Percentiles rank a stretch among this genome's conserved stretches.
phyloP scores from a whole-genome alignment of 176 grass and related monocot genomes.

The Leersia perrieri region DNA sequence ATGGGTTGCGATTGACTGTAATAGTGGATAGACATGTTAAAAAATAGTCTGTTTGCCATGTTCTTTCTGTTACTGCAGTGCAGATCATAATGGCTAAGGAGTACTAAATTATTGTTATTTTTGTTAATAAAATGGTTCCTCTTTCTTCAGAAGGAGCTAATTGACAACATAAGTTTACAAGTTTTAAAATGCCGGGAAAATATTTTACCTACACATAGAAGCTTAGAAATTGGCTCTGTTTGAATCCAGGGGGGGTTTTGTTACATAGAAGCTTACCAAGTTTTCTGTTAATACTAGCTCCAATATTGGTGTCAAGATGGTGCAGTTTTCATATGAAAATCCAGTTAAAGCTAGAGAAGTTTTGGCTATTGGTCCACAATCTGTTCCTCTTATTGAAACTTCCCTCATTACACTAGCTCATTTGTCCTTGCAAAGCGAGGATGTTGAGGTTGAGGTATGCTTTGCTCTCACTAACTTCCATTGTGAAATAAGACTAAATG shows the following conservation, averaged over 20 bases:
- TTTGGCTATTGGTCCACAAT: conserved; percentile 55
- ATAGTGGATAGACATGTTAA: not conserved
- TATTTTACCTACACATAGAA: too few relatives aligned
- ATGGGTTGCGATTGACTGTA: not conserved
- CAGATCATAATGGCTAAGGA: too few relatives aligned
- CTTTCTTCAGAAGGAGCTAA: too few relatives aligned
- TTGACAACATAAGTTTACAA: too few relatives aligned
- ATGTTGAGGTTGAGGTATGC: conserved; percentile 84
- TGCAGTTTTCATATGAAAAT: conserved; percentile 54
- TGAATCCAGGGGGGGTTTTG: too few relatives aligned
- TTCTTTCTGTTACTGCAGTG: too few relatives aligned
- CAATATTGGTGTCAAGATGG: conserved; percentile 78
- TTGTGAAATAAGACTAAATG: conserved; percentile 10
- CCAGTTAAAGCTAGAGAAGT: conserved; percentile 68
- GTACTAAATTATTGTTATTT: too few relatives aligned
- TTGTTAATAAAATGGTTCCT: too few relatives aligned
- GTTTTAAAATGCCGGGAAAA: too few relatives aligned
- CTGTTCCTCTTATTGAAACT: conserved; percentile 62
- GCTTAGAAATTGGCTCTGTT: too few relatives aligned
- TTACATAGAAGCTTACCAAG: conserved; percentile 18
- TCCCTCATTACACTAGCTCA: conserved; percentile 77
- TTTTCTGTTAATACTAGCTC: conserved; percentile 50
- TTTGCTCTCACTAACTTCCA: conserved; percentile 19
- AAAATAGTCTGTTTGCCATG: too few relatives aligned
- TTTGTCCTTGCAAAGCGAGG: conserved; percentile 75